Base-by-base conservation (phyloP, 495 filamentous ascomycete genomes). In the Penicillium silybi region DNA sequence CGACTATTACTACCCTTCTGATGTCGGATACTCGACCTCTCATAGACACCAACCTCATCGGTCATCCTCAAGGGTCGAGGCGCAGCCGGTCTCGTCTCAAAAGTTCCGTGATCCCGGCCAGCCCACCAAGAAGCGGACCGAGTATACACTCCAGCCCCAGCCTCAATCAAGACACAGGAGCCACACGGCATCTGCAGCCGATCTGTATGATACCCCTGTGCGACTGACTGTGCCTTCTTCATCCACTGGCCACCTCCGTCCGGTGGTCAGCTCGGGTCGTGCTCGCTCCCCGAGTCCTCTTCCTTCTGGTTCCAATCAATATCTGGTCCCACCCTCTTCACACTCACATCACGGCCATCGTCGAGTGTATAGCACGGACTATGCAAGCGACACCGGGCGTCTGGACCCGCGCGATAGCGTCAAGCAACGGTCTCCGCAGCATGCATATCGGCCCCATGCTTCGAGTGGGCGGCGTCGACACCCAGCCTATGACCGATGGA, bases 111-210 rank as follows among this genome's bases (percentile, higher is more conserved):
- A 75, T 32, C 56, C 59, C 6, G 57, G 59, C 9, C 56, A 70
- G 8, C 59, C 67, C 5, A 57, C 64, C 20, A 75, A 69, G 43
- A 57, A 64, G 37, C 65, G 67, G 23, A 78, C 73, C 23, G 72
- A 75, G 48, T 78, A 78, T 53, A 59, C 66, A 4, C 61, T 78
- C 25, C 68, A 70, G 42, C 67, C 62, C 17, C 70, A 69, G 40
- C 57, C 49, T 27, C 68, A 67, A 37, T 58, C 64, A 6, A 56
- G 70, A 40, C 63, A 65, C 29, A 54, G 74, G 41, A 75, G 73
- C 56, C 72, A 62, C 43, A 76, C 74, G 4, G 43, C 61, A 0
- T 65, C 70, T 8, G 61, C 52, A 3, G 54, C 61, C 15, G 71
- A 73, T 29, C 52, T 57, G 3, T 64, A 63, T 26, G 46, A 59